A percentile compares a stretch with the other conserved stretches of the same genome.
Conservation (phyloP, 2,329 filamentous ascomycete species). For the Periconia sp. region DNA sequence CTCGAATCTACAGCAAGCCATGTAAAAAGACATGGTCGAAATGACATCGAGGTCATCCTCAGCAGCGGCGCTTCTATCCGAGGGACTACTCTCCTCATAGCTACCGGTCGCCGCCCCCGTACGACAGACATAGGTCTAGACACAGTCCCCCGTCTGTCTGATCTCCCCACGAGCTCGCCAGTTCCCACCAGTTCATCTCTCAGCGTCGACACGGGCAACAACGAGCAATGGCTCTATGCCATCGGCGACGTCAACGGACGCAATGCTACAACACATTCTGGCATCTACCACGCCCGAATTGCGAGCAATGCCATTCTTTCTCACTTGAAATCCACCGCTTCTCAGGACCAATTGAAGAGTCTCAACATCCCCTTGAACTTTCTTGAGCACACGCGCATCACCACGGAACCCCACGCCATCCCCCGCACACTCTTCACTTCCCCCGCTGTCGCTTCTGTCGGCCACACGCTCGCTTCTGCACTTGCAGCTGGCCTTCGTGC, state of each 20-base stretch:
- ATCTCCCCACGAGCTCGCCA: slow-evolving; percentile 6
- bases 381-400: not conserved
- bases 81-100: slow-evolving; percentile 10
- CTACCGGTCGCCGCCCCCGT: slow-evolving; percentile 9
- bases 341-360: not conserved
- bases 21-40: slow-evolving; percentile 3
- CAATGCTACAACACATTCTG: slow-evolving; percentile 12
- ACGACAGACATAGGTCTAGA: slow-evolving; percentile 14
- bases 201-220: not conserved
- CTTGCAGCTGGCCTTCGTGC: slow-evolving; percentile 7
- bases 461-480: slow-evolving; percentile 8
- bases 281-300: slow-evolving; percentile 14
- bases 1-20: not conserved
- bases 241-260: slow-evolving; percentile 14
- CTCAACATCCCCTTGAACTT: not conserved
- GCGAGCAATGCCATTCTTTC: slow-evolving; percentile 12
- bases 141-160: slow-evolving; percentile 4
- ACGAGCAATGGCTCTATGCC: slow-evolving; percentile 11
- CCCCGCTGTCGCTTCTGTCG: slow-evolving; percentile 7
- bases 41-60: slow-evolving; percentile 1
- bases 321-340: not conserved
- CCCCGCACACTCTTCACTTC: slow-evolving; percentile 5
- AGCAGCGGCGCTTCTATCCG: slow-evolving; percentile 3
- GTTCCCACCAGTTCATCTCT: slow-evolving; percentile 7
- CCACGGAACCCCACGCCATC: slow-evolving; percentile 8